Evolutionary conservation across 2,329 filamentous ascomycete species (phyloP), one percentile per base, ranked within the genome.

Genomic region (Ophioceras dolichostomum): DNA sequence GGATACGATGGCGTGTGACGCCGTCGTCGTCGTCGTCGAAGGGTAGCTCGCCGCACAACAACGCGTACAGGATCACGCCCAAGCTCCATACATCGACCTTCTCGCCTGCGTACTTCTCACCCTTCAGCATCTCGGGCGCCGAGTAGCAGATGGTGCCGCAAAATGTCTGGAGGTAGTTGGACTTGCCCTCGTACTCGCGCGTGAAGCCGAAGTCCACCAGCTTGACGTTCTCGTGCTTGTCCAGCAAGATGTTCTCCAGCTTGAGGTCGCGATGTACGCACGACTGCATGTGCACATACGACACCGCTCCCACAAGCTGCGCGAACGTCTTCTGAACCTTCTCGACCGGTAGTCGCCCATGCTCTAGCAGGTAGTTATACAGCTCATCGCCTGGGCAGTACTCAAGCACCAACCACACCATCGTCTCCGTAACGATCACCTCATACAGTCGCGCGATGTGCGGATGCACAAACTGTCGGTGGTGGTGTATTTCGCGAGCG

Each of bases 171-270:
- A 98, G 64, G 52, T 96, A 89, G 56, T 88, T 96, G 21, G 85
- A 76, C 50, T 93, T 87, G 42, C 89, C 89, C 59, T 95, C 87
- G 57, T 98, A 98, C 61, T 98, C 91, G 46, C 91, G 73, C 10
- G 91, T 98, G 55, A 98, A 98, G 14, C 91, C 91, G 63, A 98
- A 98, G 57, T 98, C 91, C 47, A 93, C 89, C 42, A 98, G 65
- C 62, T 98, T 98, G 48, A 98, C 91, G 52, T 96, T 94, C 54
- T 93, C 89, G 54, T 95, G 73, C 58, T 93, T 96, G 64, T 98
- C 91, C 47, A 98, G 72, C 32, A 98, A 66, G 41, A 98, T 95
- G 53, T 94, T 94, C 56, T 98, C 91, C 51, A 98, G 71, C 60
- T 98, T 98, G 38, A 98, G 66, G 56, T 98, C 91, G 48, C 91